Evolutionary conservation across 2,329 filamentous ascomycete species (phyloP), one percentile per base, ranked within the genome.

Genomic region (Penicillium frequentans): DNA sequence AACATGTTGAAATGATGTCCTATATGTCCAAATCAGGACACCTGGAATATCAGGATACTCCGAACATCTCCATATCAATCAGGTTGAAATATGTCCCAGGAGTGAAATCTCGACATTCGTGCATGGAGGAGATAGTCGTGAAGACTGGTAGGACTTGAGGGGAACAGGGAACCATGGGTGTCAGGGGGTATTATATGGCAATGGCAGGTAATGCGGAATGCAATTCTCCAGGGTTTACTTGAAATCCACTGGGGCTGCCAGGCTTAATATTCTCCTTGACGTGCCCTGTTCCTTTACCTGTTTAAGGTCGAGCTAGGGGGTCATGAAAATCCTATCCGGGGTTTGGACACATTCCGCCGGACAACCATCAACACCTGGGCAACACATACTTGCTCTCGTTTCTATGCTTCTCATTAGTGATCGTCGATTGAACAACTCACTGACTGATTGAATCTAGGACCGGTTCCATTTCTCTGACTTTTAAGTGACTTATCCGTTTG

Each of bases 401-500:
- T 51, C 23, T 5, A 52, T 52, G 37, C 27, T 53, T 54, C 49
- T 37, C 14, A 55, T 49, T 42, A 46, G 46, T 52, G 33, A 42
- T 42, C 39, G 39, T 42, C 39, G 4, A 23, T 42, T 42, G 39
- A 42, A 42, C 19, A 42, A 42, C 19, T 9, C 39, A 42, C 39
- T 42, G 13, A 42, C 19, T 23, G 19, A 49, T 43, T 35, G 14
- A 4, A 14, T 48, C 60, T 54, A 64, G 57, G 58, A 62, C 57
- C 56, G 49, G 58, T 58, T 63, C 54, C 49, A 52, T 44, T 54
- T 53, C 47, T 56, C 10, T 59, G 61, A 62, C 65, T 62, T 67
- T 67, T 62, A 46, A 56, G 62, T 52, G 52, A 58, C 62, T 61
- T 39, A 29, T 52, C 62, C 55, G 62, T 70, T 64, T 67, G 60